These are phyloP conservation scores for Prototheca wickerhamii DNA, from an alignment of 163 green algal genomes.

Conservation along the genomic window DNA sequence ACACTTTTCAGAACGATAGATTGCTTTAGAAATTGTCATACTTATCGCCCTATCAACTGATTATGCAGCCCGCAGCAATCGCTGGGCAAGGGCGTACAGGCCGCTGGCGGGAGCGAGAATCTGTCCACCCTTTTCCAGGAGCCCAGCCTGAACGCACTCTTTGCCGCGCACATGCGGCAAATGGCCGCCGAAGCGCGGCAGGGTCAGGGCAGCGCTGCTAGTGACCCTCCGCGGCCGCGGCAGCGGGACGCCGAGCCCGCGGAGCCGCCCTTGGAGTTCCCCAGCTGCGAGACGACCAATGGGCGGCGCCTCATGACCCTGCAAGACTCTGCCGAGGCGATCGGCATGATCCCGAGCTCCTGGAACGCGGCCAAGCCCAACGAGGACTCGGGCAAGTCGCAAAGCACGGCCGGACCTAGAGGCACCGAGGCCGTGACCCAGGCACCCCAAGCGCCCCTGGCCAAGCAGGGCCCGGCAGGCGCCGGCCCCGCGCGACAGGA, in stretches of 20 bases:
- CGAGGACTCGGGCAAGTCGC: background rate
- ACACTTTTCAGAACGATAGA: background rate
- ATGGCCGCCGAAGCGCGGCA: background rate
- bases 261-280: background rate
- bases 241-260: too few species aligned
- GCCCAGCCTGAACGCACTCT: background rate
- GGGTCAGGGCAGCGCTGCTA: background rate
- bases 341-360: background rate
- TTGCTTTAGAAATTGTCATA: background rate
- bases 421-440: too few species aligned
- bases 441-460: too few species aligned
- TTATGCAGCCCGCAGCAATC: background rate
- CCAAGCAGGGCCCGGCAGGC: too few species aligned
- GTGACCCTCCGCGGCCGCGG: background rate
- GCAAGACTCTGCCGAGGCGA: background rate
- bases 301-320: background rate
- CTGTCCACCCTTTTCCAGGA: background rate
- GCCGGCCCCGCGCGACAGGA: too few species aligned
- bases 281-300: background rate
- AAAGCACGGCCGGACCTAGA: background rate
- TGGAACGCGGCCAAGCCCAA: background rate
- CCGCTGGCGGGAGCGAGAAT: background rate
- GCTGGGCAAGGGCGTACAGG: background rate
- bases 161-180: background rate
- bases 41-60: background rate